These are phyloP conservation scores for Celoporthe dispersa DNA, from an alignment of 2,329 filamentous ascomycete genomes.

Conservation along the genomic window DNA sequence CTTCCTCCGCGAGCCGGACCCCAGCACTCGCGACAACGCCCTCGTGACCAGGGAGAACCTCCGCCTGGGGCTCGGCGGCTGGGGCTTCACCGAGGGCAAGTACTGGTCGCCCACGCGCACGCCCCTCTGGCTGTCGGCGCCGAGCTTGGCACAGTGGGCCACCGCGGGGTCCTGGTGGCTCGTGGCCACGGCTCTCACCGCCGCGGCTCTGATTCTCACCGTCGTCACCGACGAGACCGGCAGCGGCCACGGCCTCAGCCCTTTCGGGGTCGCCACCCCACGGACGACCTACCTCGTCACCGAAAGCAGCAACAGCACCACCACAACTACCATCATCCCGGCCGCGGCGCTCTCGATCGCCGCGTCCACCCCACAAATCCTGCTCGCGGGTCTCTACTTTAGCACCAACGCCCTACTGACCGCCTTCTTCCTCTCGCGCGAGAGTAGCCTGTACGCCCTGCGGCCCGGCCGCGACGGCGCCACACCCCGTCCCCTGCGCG, in stretches of 20 bases:
- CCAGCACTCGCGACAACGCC: conserved; percentile 47
- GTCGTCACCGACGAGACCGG: conserved; percentile 16
- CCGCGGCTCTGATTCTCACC: conserved; percentile 45
- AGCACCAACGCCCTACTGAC: conserved; percentile 52
- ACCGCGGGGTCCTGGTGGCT: conserved; percentile 47
- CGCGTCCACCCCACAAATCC: conserved; percentile 53
- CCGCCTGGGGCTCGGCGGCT: conserved; percentile 45
- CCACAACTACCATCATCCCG: conserved; percentile 27
- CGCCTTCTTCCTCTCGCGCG: conserved; percentile 54
- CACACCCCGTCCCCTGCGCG: conserved; percentile 45
- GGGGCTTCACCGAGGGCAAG: conserved; percentile 48
- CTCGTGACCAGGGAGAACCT: conserved; percentile 54
- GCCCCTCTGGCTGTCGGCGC: conserved; percentile 52
- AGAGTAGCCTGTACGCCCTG: conserved; percentile 50
- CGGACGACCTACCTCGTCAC: conserved; percentile 40
- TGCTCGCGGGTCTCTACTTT: conserved; percentile 53
- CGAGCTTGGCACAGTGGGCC: conserved; percentile 49
- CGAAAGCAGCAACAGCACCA: neutral
- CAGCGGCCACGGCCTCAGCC: neutral
- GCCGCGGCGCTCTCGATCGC: conserved; percentile 41
- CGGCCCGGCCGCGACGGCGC: conserved; percentile 8
- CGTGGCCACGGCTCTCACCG: conserved; percentile 42
- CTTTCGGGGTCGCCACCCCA: conserved; percentile 45
- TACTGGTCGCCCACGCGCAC: conserved; percentile 44
- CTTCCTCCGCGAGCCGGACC: conserved; percentile 52